Conservation (phyloP, 129 eudicot species). For the Lactuca saligna region DNA sequence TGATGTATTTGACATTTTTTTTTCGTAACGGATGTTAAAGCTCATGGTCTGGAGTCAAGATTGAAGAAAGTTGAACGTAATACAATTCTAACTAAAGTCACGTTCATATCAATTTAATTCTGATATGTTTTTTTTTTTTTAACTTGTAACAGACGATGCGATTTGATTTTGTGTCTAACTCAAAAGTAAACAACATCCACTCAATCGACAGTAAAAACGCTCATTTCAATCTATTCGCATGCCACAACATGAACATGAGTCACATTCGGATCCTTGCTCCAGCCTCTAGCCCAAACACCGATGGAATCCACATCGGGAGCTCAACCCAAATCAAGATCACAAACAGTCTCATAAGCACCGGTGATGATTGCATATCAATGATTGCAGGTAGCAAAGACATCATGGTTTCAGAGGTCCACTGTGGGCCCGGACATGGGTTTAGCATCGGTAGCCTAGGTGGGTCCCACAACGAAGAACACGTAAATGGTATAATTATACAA, state of each 20-base stretch:
- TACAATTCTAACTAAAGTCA: neutral
- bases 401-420: conserved; percentile 31
- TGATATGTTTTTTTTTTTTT: neutral
- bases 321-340: conserved; percentile 44
- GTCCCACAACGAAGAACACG: conserved; percentile 24
- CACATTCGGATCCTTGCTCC: conserved; percentile 45
- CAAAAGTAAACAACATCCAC: conserved; percentile 34
- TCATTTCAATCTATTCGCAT: conserved; percentile 53
- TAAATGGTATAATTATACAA: conserved; percentile 38
- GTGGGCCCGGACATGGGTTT: conserved; percentile 92
- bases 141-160: conserved; percentile 47
- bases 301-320: conserved; percentile 59
- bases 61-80: conserved; percentile 5
- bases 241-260: conserved; percentile 45
- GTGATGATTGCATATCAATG: conserved; percentile 77
- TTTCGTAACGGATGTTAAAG: conserved; percentile 17
- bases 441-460: conserved; percentile 83
- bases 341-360: conserved; percentile 46
- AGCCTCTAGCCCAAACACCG: conserved; percentile 52
- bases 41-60: conserved; percentile 5
- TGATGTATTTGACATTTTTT: neutral
- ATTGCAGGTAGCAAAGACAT: conserved; percentile 43
- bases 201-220: conserved; percentile 57
- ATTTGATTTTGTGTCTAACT: conserved; percentile 54
- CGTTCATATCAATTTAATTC: neutral